These are phyloP conservation scores for Coniophora puteana DNA, from an alignment of 1,284 basidiomycete genomes.

Conservation along the genomic window DNA sequence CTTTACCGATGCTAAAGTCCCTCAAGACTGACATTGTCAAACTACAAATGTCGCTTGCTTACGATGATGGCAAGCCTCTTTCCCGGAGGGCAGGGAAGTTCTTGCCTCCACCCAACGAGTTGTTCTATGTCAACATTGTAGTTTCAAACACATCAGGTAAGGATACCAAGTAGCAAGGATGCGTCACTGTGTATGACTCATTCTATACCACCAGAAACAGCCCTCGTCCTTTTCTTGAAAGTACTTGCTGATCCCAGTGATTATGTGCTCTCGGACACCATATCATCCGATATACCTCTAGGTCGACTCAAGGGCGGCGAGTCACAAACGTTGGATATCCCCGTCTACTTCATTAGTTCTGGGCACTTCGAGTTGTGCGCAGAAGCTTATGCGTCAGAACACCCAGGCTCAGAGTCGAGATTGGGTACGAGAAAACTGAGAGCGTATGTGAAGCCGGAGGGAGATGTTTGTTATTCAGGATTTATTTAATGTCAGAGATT, in stretches of 20 bases:
- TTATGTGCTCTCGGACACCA: constrained; percentile 70
- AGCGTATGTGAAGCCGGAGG: too few species aligned
- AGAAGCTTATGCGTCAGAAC: constrained; percentile 37
- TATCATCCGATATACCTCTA: constrained; percentile 53
- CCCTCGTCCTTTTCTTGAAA: constrained; percentile 51
- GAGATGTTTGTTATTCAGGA: too few species aligned
- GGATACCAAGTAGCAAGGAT: constrained; percentile 13
- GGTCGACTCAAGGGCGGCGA: constrained; percentile 53
- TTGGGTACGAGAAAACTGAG: not conserved
- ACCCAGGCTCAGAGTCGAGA: not conserved
- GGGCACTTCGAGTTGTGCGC: constrained; percentile 71
- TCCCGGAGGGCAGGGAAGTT: constrained; percentile 34
- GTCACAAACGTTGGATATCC: constrained; percentile 48
- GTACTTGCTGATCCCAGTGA: constrained; percentile 54
- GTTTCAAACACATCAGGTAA: constrained; percentile 63
- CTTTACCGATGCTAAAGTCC: constrained; percentile 70
- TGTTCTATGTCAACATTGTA: constrained; percentile 49
- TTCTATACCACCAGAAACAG: constrained; percentile 40
- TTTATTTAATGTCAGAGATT: too few species aligned
- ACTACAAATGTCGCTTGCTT: constrained; percentile 54
- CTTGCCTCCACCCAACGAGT: constrained; percentile 50
- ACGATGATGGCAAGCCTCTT: constrained; percentile 27
- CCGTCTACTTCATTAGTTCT: constrained; percentile 71
- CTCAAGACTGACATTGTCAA: constrained; percentile 62
- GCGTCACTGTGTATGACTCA: constrained; percentile 9